Percentiles rank a stretch among this genome's conserved stretches.
phyloP scores from a whole-genome alignment of 345 rosid genomes.

The Eucalyptus rudis region DNA sequence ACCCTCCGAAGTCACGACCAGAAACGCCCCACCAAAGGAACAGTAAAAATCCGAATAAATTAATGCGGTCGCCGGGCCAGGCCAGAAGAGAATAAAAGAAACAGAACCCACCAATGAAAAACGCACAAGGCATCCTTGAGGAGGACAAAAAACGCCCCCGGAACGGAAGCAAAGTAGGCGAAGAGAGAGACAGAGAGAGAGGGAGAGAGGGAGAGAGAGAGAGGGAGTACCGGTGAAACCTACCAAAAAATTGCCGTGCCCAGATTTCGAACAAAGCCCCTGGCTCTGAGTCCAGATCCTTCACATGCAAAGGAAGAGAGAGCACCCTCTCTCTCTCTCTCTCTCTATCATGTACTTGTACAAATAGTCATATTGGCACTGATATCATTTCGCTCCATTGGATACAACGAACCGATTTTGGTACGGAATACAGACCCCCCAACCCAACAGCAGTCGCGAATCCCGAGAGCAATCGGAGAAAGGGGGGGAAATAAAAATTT shows the following conservation, averaged over 20 bases:
- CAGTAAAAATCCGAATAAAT: background rate
- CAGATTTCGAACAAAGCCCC: background rate
- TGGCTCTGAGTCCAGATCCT: background rate
- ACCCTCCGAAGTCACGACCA: background rate
- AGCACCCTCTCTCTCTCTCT: background rate
- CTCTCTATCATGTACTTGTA: background rate
- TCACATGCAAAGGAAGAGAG: background rate
- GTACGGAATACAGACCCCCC: background rate
- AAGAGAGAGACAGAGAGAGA: background rate
- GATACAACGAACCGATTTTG: background rate
- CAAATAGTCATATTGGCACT: background rate
- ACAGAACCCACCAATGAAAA: background rate
- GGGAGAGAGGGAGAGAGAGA: background rate
- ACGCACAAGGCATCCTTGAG: background rate
- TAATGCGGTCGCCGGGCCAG: background rate
- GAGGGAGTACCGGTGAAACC: background rate
- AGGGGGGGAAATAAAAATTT: background rate
- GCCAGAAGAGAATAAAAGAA: background rate
- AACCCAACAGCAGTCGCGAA: background rate
- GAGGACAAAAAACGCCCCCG: background rate
- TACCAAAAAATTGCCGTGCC: background rate
- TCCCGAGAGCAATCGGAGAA: background rate
- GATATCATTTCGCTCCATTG: background rate
- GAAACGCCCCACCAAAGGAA: background rate
- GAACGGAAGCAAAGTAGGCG: background rate